A percentile compares a stretch with the other conserved stretches of the same genome.
Evolutionary conservation across 352 stramenopile species (phyloP).

Genomic region (Phytophthora pistaciae): DNA sequence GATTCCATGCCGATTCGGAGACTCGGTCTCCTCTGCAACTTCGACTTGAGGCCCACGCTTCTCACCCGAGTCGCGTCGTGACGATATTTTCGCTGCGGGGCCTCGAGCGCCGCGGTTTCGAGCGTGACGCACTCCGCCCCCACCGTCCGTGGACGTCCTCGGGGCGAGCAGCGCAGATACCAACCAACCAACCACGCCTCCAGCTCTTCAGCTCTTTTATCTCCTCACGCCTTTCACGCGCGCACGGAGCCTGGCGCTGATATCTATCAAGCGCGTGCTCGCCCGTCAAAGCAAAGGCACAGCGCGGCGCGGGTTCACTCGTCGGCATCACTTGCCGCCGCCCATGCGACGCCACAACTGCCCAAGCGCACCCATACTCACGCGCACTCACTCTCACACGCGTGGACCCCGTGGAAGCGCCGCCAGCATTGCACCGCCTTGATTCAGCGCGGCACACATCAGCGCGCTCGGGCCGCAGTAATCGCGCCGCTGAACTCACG

Average conservation of each 20-base stretch:
- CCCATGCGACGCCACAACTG: slow-evolving; percentile 17
- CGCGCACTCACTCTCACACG: slow-evolving; percentile 6
- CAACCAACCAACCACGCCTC: no score
- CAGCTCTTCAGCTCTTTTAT: slow-evolving; percentile 4
- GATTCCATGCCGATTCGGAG: not conserved
- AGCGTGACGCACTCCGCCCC: slow-evolving; percentile 10
- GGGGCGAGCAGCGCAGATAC: not conserved
- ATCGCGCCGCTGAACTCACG: slow-evolving; percentile 25
- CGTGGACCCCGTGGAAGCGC: not conserved
- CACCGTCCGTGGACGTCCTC: not conserved
- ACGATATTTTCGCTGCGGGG: slow-evolving; percentile 7
- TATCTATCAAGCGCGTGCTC: slow-evolving; percentile 21
- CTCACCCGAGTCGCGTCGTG: slow-evolving; percentile 1
- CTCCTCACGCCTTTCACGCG: not conserved
- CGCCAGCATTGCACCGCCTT: not conserved
- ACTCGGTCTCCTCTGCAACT: not conserved
- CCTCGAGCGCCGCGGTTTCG: slow-evolving; percentile 12
- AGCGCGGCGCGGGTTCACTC: not conserved
- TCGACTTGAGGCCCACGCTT: slow-evolving; percentile 7
- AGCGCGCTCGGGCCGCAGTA: slow-evolving; percentile 14
- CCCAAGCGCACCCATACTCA: slow-evolving; percentile 16
- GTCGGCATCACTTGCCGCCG: not conserved
- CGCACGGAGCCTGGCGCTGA: slow-evolving; percentile 16
- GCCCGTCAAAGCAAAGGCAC: not conserved
- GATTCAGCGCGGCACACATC: not conserved